Conservation (phyloP, 768 basidiomycete genomes). For the Trametopsis cervina region DNA sequence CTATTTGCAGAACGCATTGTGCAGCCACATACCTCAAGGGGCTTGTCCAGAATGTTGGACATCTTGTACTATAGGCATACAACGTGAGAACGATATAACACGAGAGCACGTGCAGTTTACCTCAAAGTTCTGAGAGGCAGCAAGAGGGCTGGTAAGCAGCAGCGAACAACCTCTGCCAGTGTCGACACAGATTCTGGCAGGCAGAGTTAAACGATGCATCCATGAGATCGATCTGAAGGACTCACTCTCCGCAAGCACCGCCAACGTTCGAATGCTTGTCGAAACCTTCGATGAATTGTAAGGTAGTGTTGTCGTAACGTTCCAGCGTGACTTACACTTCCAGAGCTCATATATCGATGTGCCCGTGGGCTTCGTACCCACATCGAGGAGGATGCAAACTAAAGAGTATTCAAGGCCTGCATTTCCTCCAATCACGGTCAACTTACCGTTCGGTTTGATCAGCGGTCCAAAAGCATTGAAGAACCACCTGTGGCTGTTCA, state of each 20-base stretch:
- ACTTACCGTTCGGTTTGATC: conserved; percentile 71
- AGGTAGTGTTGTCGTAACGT: neutral
- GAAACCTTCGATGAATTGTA: conserved; percentile 40
- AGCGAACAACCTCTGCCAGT: conserved; percentile 67
- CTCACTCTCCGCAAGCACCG: conserved; percentile 90
- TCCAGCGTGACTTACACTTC: conserved; percentile 53
- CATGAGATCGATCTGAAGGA: conserved; percentile 14
- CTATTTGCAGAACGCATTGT: too few species aligned
- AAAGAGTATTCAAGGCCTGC: neutral
- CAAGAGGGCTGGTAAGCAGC: conserved; percentile 66
- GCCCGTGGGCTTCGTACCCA: conserved; percentile 91
- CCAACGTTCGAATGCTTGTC: conserved; percentile 83
- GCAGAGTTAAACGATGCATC: conserved; percentile 1
- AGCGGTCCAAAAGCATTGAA: conserved; percentile 93
- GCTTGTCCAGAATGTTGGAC: conserved; percentile 95
- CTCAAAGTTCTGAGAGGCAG: conserved; percentile 96
- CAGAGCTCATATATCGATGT: conserved; percentile 95
- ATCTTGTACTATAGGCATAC: conserved; percentile 66
- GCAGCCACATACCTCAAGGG: conserved; percentile 67
- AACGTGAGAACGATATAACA: neutral
- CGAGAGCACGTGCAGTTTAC: conserved; percentile 22
- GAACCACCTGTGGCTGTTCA: conserved; percentile 96
- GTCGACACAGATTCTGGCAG: conserved; percentile 70
- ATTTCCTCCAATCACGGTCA: neutral
- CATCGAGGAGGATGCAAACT: conserved; percentile 91